phyloP scores from a whole-genome alignment of 2,329 filamentous ascomycete species.

The Rhynchosporium secalis region DNA sequence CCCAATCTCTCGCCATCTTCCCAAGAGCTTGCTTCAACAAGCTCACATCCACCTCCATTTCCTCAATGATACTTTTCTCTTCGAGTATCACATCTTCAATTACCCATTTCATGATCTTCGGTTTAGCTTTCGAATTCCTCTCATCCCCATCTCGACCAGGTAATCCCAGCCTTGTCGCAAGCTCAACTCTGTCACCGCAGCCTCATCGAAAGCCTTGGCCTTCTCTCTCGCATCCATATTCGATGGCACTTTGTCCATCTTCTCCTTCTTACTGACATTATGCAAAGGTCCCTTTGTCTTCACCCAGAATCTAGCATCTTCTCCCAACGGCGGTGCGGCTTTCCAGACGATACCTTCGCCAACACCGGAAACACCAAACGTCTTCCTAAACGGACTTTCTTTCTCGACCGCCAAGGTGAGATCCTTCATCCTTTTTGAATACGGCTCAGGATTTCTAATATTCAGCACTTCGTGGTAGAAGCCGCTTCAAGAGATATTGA shows the following conservation, averaged over 20 bases:
- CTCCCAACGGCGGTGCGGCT: conserved; percentile 22
- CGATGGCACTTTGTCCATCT: conserved; percentile 12
- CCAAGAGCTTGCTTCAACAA: neutral
- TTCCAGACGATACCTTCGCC: conserved; percentile 37
- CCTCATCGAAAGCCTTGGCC: conserved; percentile 24
- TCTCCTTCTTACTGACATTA: conserved; percentile 13
- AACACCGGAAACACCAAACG: conserved; percentile 25
- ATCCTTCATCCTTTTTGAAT: conserved; percentile 16
- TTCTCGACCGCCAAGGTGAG: conserved; percentile 28
- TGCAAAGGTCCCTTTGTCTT: conserved; percentile 31
- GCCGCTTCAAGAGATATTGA: conserved; percentile 31
- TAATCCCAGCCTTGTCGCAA: conserved; percentile 30
- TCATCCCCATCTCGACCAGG: conserved; percentile 24
- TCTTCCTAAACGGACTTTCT: conserved; percentile 32
- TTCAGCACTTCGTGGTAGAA: conserved; percentile 23
- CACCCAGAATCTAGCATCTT: conserved; percentile 31
- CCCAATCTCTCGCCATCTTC: conserved; percentile 11
- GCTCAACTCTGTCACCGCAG: conserved; percentile 23
- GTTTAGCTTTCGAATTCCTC: conserved; percentile 13
- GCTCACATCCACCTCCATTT: conserved; percentile 8
- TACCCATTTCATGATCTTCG: conserved; percentile 26
- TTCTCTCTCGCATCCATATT: neutral
- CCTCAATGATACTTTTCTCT: conserved; percentile 12
- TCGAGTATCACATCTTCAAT: conserved; percentile 22
- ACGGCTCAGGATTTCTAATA: conserved; percentile 3